Evolutionary conservation across 2,329 filamentous ascomycete species (phyloP).

Genomic region (Trichoderma oligosporum): DNA sequence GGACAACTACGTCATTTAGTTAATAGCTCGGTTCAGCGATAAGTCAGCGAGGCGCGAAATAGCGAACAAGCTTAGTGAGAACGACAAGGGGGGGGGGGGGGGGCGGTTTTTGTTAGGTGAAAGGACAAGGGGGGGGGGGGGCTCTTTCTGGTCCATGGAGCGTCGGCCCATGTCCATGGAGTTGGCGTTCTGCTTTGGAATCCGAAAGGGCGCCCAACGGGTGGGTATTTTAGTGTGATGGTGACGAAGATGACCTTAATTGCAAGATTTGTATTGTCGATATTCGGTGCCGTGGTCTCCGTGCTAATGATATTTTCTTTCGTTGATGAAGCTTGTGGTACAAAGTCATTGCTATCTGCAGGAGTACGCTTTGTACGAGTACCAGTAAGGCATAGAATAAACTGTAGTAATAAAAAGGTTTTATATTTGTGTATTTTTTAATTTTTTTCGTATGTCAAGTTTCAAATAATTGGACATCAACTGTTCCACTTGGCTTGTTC

Average conservation of each 20-base stretch:
- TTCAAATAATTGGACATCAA: slow-evolving; percentile 1
- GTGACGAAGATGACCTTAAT: not conserved
- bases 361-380: no score
- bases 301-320: not conserved
- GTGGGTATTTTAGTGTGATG: slow-evolving; percentile 3
- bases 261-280: not conserved
- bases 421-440: not conserved
- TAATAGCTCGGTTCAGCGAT: no score
- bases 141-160: slow-evolving; percentile 1
- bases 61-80: no score
- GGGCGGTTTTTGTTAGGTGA: no score
- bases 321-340: not conserved
- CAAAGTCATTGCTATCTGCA: no score
- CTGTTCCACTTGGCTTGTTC: not conserved
- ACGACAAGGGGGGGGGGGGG: no score
- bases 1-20: slow-evolving; percentile 7
- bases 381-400: no score
- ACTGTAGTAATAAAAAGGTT: no score
- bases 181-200: not conserved
- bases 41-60: not conserved
- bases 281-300: not conserved
- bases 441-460: not conserved
- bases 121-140: no score
- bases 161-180: not conserved
- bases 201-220: not conserved